A percentile compares a stretch with the other conserved stretches of the same genome.
phyloP scores from a whole-genome alignment of 192 early-diverging fungal genomes.

The Coemansia reversa region DNA sequence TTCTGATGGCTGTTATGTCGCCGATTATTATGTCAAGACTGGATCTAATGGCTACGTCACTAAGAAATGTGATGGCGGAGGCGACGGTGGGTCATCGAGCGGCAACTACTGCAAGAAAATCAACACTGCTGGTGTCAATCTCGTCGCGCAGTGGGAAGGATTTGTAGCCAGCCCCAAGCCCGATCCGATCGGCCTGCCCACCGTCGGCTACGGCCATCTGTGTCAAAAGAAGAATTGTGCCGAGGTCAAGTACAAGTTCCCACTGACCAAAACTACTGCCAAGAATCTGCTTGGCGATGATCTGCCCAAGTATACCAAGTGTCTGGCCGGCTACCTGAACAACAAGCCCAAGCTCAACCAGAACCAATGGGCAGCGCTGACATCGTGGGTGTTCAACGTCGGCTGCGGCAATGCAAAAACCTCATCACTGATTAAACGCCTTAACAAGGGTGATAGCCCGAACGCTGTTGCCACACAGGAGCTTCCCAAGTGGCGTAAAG shows the following conservation, averaged over 20 bases:
- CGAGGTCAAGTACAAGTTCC: constrained; percentile 26
- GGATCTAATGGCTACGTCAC: constrained; percentile 22
- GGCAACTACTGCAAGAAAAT: neutral
- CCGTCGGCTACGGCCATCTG: constrained; percentile 42
- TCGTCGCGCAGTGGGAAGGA: neutral
- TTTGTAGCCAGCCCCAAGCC: neutral
- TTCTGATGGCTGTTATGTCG: constrained; percentile 35
- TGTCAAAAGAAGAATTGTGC: constrained; percentile 24
- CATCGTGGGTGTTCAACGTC: constrained; percentile 46
- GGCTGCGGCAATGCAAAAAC: constrained; percentile 33
- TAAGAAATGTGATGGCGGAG: neutral
- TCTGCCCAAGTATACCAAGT: constrained; percentile 19
- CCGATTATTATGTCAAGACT: constrained; percentile 43
- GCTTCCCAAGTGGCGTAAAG: constrained; percentile 45
- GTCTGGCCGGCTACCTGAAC: constrained; percentile 27
- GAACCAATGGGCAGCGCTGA: constrained; percentile 48
- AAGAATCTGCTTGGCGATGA: neutral
- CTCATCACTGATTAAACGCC: constrained; percentile 35
- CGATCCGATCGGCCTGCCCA: neutral
- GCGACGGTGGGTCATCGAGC: neutral
- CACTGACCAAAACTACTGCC: constrained; percentile 19
- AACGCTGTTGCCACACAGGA: constrained; percentile 42
- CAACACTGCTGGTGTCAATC: constrained; percentile 23
- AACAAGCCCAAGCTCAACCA: constrained; percentile 26
- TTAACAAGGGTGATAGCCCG: constrained; percentile 35